Evolutionary conservation across 2,329 filamentous ascomycete genomes (phyloP).

Genomic region (Lecanosticta acicola): DNA sequence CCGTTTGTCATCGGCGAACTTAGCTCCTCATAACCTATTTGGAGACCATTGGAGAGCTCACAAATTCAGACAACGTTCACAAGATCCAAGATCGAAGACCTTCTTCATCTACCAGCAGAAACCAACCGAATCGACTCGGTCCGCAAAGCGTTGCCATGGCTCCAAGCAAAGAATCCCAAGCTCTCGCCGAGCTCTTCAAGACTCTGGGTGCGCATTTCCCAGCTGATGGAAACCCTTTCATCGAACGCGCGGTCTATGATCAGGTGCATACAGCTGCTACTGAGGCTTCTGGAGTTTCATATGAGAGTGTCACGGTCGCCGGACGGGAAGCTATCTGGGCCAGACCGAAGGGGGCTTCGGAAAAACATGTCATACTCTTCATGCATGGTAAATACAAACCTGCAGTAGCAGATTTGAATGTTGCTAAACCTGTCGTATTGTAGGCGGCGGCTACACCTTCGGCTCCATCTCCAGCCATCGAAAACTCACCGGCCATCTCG

Average conservation of each 20-base stretch:
- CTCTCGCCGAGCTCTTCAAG: conserved; percentile 20
- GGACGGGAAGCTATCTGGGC: conserved; percentile 22
- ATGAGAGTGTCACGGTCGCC: conserved; percentile 17
- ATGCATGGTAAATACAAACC: conserved; percentile 22
- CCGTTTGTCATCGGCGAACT: too few relatives aligned
- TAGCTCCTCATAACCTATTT: too few relatives aligned
- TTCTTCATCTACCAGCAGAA: too few relatives aligned
- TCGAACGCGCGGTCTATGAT: conserved; percentile 23
- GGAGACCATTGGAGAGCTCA: too few relatives aligned
- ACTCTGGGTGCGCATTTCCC: conserved; percentile 16
- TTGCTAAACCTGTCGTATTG: too few relatives aligned
- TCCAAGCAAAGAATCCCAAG: conserved; percentile 24
- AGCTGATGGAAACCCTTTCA: conserved; percentile 11
- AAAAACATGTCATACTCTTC: conserved; percentile 22
- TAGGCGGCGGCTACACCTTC: conserved; percentile 23
- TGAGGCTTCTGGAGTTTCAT: conserved; percentile 21
- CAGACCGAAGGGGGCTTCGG: conserved; percentile 16
- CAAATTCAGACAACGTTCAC: too few relatives aligned
- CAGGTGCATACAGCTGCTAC: conserved; percentile 20
- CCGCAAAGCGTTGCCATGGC: conserved; percentile 16
- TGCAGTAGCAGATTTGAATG: too few relatives aligned
- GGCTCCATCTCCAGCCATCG: conserved; percentile 23
- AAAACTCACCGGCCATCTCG: conserved; percentile 30
- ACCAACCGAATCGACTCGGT: too few relatives aligned
- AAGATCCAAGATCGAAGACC: too few relatives aligned